Evolutionary conservation across 2,329 filamentous ascomycete species (phyloP).

Genomic region (Cordyceps sp.): DNA sequence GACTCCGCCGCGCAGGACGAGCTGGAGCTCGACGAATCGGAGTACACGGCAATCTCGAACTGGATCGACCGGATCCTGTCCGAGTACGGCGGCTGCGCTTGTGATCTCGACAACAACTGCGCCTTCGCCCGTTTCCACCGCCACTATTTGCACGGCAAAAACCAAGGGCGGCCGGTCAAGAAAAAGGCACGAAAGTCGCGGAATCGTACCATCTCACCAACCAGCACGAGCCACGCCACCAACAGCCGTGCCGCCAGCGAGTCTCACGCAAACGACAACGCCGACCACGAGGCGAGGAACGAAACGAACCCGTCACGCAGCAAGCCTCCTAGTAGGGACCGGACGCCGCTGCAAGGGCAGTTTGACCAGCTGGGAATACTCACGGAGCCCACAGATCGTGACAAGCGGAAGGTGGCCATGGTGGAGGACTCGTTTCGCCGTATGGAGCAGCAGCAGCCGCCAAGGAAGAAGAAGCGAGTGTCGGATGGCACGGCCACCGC

Average conservation of each 20-base stretch:
- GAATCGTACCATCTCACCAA: constrained; percentile 39
- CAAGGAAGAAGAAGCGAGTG: constrained; percentile 44
- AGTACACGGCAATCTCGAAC: constrained; percentile 41
- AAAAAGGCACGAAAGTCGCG: constrained; percentile 40
- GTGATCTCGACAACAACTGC: constrained; percentile 45
- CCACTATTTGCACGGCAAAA: constrained; percentile 31
- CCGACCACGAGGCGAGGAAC: constrained; percentile 31
- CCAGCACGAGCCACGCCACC: constrained; percentile 42
- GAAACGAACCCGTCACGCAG: constrained; percentile 36
- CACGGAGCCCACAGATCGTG: constrained; percentile 47
- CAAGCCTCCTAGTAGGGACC: constrained; percentile 50
- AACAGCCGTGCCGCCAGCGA: constrained; percentile 50
- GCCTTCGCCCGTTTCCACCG: constrained; percentile 47
- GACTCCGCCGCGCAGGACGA: constrained; percentile 30
- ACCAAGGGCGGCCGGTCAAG: constrained; percentile 24
- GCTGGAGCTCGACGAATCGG: constrained; percentile 37
- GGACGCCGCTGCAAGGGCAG: constrained; percentile 44
- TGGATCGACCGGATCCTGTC: constrained; percentile 57
- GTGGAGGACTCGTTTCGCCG: constrained; percentile 46
- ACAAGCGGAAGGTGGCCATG: constrained; percentile 51
- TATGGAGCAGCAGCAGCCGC: constrained; percentile 40
- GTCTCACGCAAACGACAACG: constrained; percentile 36
- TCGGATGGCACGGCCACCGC: constrained; percentile 32
- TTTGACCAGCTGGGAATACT: constrained; percentile 43
- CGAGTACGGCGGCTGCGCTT: constrained; percentile 68